A percentile compares a stretch with the other conserved stretches of the same genome.
Conservation (phyloP, 108 stramenopile species). For the Thalassiosira profunda region DNA sequence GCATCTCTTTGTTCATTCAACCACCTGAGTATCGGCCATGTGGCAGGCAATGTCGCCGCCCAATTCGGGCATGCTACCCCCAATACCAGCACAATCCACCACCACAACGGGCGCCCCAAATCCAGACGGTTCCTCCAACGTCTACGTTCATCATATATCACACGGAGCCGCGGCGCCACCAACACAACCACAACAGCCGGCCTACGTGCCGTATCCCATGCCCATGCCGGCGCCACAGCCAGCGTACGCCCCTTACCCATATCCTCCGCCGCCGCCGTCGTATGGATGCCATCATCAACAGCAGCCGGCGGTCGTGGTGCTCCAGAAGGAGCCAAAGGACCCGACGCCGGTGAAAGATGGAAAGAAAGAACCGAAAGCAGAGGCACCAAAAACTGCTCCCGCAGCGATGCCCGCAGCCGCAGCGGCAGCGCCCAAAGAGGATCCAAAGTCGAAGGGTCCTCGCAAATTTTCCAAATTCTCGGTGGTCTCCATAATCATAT, state of each 20-base stretch:
- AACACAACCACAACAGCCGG: neutral
- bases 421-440: neutral
- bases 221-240: neutral
- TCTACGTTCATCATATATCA: conserved; percentile 10
- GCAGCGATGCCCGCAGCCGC: neutral
- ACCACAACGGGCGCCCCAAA: neutral
- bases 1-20: no score
- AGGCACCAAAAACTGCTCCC: neutral
- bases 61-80: no score
- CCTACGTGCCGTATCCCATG: neutral
- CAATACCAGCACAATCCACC: neutral
- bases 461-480: neutral
- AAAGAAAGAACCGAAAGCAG: neutral
- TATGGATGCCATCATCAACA: conserved; percentile 6
- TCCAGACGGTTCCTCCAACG: neutral
- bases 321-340: conserved; percentile 2
- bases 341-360: conserved; percentile 2
- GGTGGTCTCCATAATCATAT: conserved; percentile 3
- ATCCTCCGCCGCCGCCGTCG: conserved; percentile 5
- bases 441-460: neutral
- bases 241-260: neutral
- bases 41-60: neutral
- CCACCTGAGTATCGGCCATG: no score
- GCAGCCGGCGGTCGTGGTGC: neutral
- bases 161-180: neutral